These are phyloP conservation scores for Phytophthora melonis DNA, from an alignment of 352 stramenopile genomes.

Conservation along the genomic window DNA sequence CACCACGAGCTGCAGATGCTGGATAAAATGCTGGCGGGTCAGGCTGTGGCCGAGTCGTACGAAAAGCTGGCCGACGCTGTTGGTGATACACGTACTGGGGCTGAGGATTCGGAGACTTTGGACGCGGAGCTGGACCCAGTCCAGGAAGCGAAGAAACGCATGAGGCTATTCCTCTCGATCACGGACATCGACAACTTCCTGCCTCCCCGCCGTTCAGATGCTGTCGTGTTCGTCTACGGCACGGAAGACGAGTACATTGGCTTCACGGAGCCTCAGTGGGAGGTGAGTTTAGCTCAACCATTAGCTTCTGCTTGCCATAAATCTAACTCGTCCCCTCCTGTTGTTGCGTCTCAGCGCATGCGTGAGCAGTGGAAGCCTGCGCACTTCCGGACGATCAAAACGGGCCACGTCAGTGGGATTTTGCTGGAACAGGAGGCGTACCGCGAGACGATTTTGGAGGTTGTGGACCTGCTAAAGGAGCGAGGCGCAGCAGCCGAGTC, in stretches of 20 bases:
- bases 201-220: conserved; percentile 66
- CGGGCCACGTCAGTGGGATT: conserved; percentile 83
- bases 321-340: neutral
- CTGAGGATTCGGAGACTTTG: conserved; percentile 1
- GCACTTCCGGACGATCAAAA: conserved; percentile 72
- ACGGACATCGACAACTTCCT: conserved; percentile 88
- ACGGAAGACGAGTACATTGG: conserved; percentile 87
- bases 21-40: conserved; percentile 71
- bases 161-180: conserved; percentile 83
- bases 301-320: neutral
- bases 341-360: conserved; percentile 46
- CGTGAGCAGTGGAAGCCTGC: conserved; percentile 63
- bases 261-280: conserved; percentile 65
- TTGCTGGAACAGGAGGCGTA: conserved; percentile 77
- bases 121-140: conserved; percentile 51
- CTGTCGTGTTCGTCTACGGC: conserved; percentile 78
- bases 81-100: neutral
- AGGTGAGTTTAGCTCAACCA: conserved; percentile 31
- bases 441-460: conserved; percentile 75
- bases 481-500: conserved; percentile 15
- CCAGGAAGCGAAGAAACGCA: conserved; percentile 77
- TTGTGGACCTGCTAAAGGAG: conserved; percentile 50
- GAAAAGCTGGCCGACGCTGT: conserved; percentile 18
- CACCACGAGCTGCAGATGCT: conserved; percentile 71
- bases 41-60: conserved; percentile 39